Evolutionary conservation across 495 filamentous ascomycete genomes (phyloP).

Genomic region (Aspergillus steynii): DNA sequence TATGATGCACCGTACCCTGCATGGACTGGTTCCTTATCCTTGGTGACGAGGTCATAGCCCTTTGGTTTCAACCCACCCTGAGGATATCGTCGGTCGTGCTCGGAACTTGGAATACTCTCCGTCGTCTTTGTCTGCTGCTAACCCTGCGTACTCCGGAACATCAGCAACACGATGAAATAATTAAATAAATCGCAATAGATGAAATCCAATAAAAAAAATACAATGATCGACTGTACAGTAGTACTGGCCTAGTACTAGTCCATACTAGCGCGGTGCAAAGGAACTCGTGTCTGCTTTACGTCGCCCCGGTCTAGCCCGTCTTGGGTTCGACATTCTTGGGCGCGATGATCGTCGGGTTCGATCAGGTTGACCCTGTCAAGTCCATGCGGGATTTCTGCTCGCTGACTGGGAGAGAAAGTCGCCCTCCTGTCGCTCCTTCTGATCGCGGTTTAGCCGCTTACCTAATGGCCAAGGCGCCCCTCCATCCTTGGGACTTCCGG

Average conservation of each 20-base stretch:
- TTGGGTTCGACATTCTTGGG: conserved; percentile 13
- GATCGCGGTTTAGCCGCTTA: not conserved
- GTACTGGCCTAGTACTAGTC: conserved; percentile 15
- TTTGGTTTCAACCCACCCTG: not conserved
- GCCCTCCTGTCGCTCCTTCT: not conserved
- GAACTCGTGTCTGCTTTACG: conserved; percentile 20
- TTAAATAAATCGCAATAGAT: too few relatives aligned
- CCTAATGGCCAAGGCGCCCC: not conserved
- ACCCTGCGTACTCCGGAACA: too few relatives aligned
- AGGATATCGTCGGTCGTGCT: not conserved
- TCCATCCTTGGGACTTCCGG: conserved; percentile 1
- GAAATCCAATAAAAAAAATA: conserved; percentile 1
- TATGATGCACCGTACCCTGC: conserved; percentile 13
- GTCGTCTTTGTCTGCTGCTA: too few relatives aligned
- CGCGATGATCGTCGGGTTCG: conserved; percentile 19
- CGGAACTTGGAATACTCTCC: too few relatives aligned
- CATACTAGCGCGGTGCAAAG: conserved; percentile 13
- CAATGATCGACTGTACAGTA: conserved; percentile 24
- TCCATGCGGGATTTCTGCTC: conserved; percentile 15
- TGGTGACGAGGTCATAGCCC: conserved; percentile 7
- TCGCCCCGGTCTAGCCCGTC: conserved; percentile 18
- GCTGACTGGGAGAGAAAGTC: conserved; percentile 9
- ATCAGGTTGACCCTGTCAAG: conserved; percentile 15
- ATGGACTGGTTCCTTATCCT: conserved; percentile 10
- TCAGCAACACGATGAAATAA: not conserved